Evolutionary conservation across 2,329 filamentous ascomycete genomes (phyloP).

Genomic region (Colletotrichum limetticola): DNA sequence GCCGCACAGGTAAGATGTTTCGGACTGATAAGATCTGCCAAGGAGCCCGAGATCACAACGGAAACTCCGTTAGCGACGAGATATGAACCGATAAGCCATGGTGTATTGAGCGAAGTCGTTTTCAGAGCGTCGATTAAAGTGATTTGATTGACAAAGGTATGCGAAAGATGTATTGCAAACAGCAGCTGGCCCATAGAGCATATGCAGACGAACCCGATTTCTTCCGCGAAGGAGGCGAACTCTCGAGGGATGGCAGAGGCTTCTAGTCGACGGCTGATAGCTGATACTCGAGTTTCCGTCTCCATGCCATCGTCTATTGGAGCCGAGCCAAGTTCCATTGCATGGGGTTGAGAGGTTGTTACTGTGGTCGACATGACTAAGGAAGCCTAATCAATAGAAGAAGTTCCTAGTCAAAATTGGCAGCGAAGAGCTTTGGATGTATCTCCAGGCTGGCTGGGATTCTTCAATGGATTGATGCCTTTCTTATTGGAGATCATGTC

Average conservation of each 20-base stretch:
- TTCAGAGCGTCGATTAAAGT: neutral
- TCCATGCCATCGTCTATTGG: neutral
- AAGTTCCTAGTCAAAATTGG: too few species aligned
- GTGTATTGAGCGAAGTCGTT: neutral
- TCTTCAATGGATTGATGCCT: too few species aligned
- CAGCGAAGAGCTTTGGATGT: too few species aligned
- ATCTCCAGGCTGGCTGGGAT: too few species aligned
- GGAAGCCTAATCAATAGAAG: too few species aligned
- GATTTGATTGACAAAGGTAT: neutral
- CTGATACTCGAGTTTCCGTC: neutral
- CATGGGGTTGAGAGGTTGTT: neutral
- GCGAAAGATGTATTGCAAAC: neutral
- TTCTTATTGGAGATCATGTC: neutral
- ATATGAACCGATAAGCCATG: neutral
- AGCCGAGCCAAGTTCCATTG: neutral
- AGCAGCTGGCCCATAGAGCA: neutral
- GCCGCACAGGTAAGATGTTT: neutral
- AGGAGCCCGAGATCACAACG: neutral
- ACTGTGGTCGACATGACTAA: neutral
- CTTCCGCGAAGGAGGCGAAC: neutral
- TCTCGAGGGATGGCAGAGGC: neutral
- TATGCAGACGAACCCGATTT: neutral
- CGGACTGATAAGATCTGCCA: neutral
- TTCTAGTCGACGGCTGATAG: neutral
- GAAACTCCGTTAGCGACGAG: neutral